Percentiles rank a stretch among this genome's conserved stretches.
Evolutionary conservation across 371 early-diverging fungal species (phyloP).

Genomic region (Saksenaea vasiformis): DNA sequence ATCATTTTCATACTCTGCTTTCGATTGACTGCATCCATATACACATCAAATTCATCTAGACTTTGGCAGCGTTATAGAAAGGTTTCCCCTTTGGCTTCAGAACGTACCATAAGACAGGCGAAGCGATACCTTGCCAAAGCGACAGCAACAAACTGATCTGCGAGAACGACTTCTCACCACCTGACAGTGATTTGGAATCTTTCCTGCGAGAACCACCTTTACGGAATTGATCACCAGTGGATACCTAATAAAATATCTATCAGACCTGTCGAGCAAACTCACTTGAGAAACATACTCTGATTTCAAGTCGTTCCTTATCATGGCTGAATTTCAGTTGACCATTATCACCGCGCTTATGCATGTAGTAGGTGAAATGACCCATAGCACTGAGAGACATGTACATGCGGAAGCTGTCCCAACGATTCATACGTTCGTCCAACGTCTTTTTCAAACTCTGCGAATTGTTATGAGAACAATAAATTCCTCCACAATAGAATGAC

Average conservation of each 20-base stretch:
- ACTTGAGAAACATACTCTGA: slow-evolving; percentile 46
- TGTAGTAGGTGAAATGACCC: slow-evolving; percentile 69
- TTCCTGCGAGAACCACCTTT: slow-evolving; percentile 59
- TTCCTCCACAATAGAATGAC: too few species aligned
- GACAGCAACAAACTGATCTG: slow-evolving; percentile 96
- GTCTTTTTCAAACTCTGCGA: slow-evolving; percentile 54
- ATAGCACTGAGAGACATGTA: slow-evolving; percentile 77
- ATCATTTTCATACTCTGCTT: slow-evolving; percentile 86
- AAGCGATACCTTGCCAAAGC: slow-evolving; percentile 96
- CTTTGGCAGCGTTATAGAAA: slow-evolving; percentile 26
- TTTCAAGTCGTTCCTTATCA: slow-evolving; percentile 62
- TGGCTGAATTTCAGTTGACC: slow-evolving; percentile 90
- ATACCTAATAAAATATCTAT: slow-evolving; percentile 24
- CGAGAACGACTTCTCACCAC: slow-evolving; percentile 99
- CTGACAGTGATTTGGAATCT: slow-evolving; percentile 91
- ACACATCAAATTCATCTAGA: slow-evolving; percentile 99
- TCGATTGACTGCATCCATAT: slow-evolving; percentile 99
- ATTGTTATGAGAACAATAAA: neutral
- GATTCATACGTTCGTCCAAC: slow-evolving; percentile 58
- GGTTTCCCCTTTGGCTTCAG: too few species aligned
- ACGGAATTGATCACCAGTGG: slow-evolving; percentile 46
- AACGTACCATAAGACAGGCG: slow-evolving; percentile 89
- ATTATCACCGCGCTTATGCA: slow-evolving; percentile 84
- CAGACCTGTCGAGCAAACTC: neutral
- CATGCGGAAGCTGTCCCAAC: slow-evolving; percentile 70